These are phyloP conservation scores for Irpex lacteus DNA, from an alignment of 1,284 basidiomycete species.

Conservation along the genomic window DNA sequence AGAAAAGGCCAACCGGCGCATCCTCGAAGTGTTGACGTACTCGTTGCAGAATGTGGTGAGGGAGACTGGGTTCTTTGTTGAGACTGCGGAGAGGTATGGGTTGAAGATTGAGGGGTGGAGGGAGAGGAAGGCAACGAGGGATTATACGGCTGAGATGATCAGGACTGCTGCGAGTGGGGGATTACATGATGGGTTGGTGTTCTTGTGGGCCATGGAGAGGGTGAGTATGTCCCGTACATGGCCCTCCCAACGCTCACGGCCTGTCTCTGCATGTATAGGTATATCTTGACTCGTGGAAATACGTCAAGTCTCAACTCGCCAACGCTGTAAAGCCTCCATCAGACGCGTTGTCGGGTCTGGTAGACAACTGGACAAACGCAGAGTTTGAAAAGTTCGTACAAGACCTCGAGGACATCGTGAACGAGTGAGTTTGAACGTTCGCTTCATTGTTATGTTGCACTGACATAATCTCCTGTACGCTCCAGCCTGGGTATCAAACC, in stretches of 20 bases:
- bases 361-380: constrained; percentile 64
- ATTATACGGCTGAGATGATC: constrained; percentile 72
- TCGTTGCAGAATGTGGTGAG: constrained; percentile 55
- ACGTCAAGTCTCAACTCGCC: constrained; percentile 35
- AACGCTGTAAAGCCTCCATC: constrained; percentile 23
- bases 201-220: constrained; percentile 79
- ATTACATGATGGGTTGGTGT: constrained; percentile 64
- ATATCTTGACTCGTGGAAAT: constrained; percentile 68
- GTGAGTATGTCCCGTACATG: constrained; percentile 30
- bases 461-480: background rate
- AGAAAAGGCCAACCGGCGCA: constrained; percentile 39
- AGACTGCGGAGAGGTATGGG: constrained; percentile 42
- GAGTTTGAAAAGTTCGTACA: constrained; percentile 65
- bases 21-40: constrained; percentile 47
- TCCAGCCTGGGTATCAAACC: constrained; percentile 35
- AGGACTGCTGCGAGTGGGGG: constrained; percentile 43
- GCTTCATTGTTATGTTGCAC: too few relatives aligned
- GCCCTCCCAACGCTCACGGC: background rate
- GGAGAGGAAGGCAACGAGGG: constrained; percentile 58
- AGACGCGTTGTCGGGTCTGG: constrained; percentile 46
- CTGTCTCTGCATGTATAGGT: constrained; percentile 29
- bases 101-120: constrained; percentile 48
- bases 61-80: constrained; percentile 63
- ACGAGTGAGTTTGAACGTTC: constrained; percentile 30
- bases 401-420: constrained; percentile 49